Base-by-base conservation (phyloP, 2,329 filamentous ascomycete species). In the Paracamarosporium sp. region DNA sequence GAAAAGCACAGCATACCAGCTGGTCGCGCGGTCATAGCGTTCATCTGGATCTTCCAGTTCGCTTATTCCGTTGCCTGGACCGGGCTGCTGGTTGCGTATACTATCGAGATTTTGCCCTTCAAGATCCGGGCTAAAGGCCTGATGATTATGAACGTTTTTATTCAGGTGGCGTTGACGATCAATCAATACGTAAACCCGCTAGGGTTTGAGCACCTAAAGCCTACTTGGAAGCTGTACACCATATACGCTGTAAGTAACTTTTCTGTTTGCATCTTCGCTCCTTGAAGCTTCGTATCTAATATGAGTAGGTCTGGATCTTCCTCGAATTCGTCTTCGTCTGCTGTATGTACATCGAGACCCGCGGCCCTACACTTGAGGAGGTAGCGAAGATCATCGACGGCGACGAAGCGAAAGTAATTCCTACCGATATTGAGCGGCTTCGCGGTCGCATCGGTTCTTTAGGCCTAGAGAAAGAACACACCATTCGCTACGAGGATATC, bases 341-440 rank as follows among this genome's bases (percentile, higher is more conserved):
- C 75, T 86, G 87, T 79, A 83, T 89, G 73, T 89, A 88, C 71
- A 83, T 89, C 55, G 89, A 92, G 78, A 91, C 89, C 17, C 87
- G 86, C 67, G 88, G 88, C 3, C 86, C 87, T 0, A 90, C 88
- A 1, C 85, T 91, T 0, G 89, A 91, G 71, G 87, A 90, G 71
- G 83, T 90, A 60, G 86, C 88, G 45, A 84, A 85, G 67, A 89
- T 91, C 71, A 91, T 91, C 66, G 88, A 91, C 65, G 89, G 87
- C 36, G 83, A 87, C 27, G 79, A 84, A 31, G 85, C 84, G 20
- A 81, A 75, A 57, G 72, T 76, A 36, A 66, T 64, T 5, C 57
- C 68, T n/a, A 41, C 72, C 20, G 66, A 73, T 46, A 46, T 70
- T 33, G 65, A 66, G 51, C 28, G 57, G 69, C 33, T 43, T 13